Percentiles rank a stretch among this genome's conserved stretches.
These are phyloP conservation scores for Benincasa hispida DNA, from an alignment of 306 rosid species.

Conservation along the genomic window DNA sequence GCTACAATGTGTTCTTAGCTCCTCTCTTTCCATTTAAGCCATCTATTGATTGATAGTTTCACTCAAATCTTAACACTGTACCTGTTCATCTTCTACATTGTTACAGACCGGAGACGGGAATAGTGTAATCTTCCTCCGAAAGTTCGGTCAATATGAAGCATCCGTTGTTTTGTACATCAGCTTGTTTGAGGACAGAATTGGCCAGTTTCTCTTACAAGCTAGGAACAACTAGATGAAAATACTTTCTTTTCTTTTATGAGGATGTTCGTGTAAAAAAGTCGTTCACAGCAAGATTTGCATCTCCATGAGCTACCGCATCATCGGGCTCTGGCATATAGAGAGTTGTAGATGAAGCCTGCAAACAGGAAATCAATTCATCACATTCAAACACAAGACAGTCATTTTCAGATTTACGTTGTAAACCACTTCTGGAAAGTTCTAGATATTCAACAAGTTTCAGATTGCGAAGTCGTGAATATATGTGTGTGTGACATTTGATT, in stretches of 20 bases:
- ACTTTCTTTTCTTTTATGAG: constrained; percentile 19
- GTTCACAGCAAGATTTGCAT: constrained; percentile 76
- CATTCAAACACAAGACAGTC: background rate
- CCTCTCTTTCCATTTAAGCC: background rate
- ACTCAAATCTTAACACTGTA: background rate
- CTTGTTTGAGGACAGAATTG: background rate
- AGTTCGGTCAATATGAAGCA: background rate
- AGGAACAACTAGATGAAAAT: constrained; percentile 14
- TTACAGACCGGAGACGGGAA: background rate
- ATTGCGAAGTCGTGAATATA: background rate
- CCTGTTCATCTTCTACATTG: constrained; percentile 7
- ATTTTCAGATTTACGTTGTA: background rate
- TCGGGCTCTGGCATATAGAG: constrained; percentile 86
- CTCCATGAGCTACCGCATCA: constrained; percentile 92
- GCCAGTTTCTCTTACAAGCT: constrained; percentile 8
- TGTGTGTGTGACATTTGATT: background rate
- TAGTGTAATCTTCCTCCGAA: background rate
- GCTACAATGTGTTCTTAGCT: background rate
- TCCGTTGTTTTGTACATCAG: background rate
- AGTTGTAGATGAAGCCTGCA: constrained; percentile 65
- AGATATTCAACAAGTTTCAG: background rate
- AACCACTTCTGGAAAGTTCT: background rate
- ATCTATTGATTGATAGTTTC: background rate
- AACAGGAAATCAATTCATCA: background rate
- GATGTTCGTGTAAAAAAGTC: constrained; percentile 72